A percentile compares a stretch with the other conserved stretches of the same genome.
Conservation (phyloP, 1,284 basidiomycete species). For the Termitomyces sp. region DNA sequence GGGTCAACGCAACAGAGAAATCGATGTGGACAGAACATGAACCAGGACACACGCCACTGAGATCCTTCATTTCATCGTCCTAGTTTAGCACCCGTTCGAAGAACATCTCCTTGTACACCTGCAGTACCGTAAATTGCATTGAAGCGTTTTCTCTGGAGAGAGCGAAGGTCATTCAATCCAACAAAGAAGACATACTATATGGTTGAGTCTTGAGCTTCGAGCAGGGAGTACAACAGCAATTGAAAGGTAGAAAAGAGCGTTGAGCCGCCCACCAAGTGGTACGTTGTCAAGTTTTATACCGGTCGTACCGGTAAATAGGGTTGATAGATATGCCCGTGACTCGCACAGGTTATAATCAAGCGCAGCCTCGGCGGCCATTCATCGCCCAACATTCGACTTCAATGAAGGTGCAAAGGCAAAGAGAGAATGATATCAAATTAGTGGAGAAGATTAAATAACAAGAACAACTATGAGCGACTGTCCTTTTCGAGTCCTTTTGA, state of each 20-base stretch:
- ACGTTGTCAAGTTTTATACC: conserved; percentile 30
- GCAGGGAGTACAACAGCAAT: background rate
- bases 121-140: conserved; percentile 18
- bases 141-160: background rate
- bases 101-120: conserved; percentile 17
- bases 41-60: background rate
- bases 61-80: background rate
- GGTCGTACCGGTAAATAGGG: conserved; percentile 26
- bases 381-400: background rate
- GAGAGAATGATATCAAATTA: too few relatives aligned
- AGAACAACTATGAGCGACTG: too few relatives aligned
- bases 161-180: background rate
- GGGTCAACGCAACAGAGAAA: background rate
- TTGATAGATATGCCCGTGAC: conserved; percentile 6
- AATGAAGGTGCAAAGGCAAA: background rate
- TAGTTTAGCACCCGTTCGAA: background rate
- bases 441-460: too few relatives aligned
- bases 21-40: background rate
- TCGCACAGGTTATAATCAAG: background rate
- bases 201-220: background rate
- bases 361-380: background rate
- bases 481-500: too few relatives aligned
- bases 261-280: conserved; percentile 20
- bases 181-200: background rate
- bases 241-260: conserved; percentile 1